These are phyloP conservation scores for Wakefieldia striispora DNA, from an alignment of 768 basidiomycete genomes.

Conservation along the genomic window DNA sequence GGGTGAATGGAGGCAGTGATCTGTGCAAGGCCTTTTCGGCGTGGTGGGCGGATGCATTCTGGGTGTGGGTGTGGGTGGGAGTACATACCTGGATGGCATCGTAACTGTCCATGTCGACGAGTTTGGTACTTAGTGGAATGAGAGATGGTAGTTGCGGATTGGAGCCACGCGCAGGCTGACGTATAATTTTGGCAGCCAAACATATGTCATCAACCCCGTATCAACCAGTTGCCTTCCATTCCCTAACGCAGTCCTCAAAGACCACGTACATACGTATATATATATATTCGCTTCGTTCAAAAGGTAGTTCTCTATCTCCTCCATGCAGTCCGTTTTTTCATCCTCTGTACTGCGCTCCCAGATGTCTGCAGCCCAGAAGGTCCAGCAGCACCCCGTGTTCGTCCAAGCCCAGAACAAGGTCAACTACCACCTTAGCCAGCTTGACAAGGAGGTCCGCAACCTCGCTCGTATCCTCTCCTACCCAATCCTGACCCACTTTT, in stretches of 20 bases:
- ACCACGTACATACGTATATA: slow-evolving; percentile 16
- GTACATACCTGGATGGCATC: slow-evolving; percentile 50
- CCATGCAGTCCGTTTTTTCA: not conserved
- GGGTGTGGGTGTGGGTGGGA: not conserved
- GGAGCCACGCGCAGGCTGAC: slow-evolving; percentile 36
- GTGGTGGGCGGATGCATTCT: slow-evolving; percentile 3
- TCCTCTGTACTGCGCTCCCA: slow-evolving; percentile 16
- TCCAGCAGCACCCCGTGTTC: slow-evolving; percentile 86
- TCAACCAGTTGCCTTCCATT: slow-evolving; percentile 33
- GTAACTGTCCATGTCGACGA: slow-evolving; percentile 52
- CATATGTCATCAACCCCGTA: slow-evolving; percentile 58
- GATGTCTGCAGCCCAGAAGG: slow-evolving; percentile 81
- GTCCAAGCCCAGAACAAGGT: slow-evolving; percentile 83
- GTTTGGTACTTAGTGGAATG: not conserved
- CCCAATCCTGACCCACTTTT: not conserved
- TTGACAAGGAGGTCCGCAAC: slow-evolving; percentile 89
- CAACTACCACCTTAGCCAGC: slow-evolving; percentile 76
- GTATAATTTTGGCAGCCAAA: slow-evolving; percentile 47
- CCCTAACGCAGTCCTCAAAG: slow-evolving; percentile 10
- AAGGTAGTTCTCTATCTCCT: slow-evolving; percentile 3
- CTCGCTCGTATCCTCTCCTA: not conserved
- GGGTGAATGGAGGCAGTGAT: slow-evolving; percentile 66
- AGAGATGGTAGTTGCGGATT: too few species aligned
- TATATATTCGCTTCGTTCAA: slow-evolving; percentile 7
- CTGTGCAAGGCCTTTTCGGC: slow-evolving; percentile 56